phyloP scores from a whole-genome alignment of 2,329 filamentous ascomycete genomes.

The Orbilia ellipsospora region DNA sequence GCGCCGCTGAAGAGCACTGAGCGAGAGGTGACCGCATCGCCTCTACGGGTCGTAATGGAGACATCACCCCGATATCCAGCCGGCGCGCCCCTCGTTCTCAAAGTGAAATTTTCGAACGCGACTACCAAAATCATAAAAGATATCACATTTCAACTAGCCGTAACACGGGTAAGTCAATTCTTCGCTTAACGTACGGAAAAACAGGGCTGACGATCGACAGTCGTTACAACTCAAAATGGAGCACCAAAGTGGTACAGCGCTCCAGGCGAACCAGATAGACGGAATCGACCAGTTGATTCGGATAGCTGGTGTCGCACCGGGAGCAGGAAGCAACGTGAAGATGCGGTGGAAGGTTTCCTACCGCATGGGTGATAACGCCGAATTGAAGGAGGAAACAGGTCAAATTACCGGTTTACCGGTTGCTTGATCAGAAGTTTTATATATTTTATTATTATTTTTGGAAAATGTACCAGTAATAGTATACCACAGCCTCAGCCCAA shows the following conservation, averaged over 20 bases:
- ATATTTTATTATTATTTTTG: conserved; percentile 25
- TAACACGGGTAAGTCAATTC: conserved; percentile 78
- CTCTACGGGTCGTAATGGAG: conserved; percentile 77
- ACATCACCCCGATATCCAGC: conserved; percentile 69
- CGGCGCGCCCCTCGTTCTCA: conserved; percentile 72
- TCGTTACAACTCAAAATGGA: conserved; percentile 73
- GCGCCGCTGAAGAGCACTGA: conserved; percentile 72
- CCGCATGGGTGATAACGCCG: conserved; percentile 68
- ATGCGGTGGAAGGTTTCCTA: conserved; percentile 91
- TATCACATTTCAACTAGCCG: conserved; percentile 89
- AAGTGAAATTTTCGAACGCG: conserved; percentile 86
- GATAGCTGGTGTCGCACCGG: conserved; percentile 77
- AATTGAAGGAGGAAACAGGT: conserved; percentile 80
- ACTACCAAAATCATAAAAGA: conserved; percentile 77
- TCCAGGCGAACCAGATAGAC: conserved; percentile 76
- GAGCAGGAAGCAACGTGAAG: conserved; percentile 82
- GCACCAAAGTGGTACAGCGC: conserved; percentile 82
- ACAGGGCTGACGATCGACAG: conserved; percentile 13
- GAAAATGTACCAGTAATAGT: neutral
- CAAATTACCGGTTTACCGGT: conserved; percentile 84
- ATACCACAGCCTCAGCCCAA: no score
- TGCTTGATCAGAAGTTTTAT: conserved; percentile 65
- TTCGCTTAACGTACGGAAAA: no score
- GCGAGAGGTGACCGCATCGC: conserved; percentile 75
- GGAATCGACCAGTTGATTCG: conserved; percentile 86